phyloP scores from a whole-genome alignment of 2,329 filamentous ascomycete species.

The Alternaria sp. region DNA sequence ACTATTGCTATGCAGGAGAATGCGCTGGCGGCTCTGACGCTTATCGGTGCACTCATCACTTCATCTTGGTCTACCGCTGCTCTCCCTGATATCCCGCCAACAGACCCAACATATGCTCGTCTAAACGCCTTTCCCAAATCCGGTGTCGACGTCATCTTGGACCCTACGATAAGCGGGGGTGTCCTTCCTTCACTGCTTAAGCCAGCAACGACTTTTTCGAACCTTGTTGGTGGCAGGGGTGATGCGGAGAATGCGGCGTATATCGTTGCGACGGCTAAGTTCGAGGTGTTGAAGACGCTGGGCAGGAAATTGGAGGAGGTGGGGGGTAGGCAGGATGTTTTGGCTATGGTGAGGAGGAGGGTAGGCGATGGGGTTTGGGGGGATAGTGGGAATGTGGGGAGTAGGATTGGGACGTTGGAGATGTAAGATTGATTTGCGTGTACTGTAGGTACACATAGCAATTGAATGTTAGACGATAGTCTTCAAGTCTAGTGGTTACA shows the following conservation, averaged over 20 bases:
- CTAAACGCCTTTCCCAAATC: conserved; percentile 46
- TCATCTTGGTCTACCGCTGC: conserved; percentile 61
- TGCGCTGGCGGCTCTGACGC: conserved; percentile 62
- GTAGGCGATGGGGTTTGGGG: conserved; percentile 55
- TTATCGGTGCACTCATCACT: conserved; percentile 62
- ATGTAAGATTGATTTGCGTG: background rate
- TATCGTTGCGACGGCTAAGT: conserved; percentile 65
- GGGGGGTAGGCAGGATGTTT: conserved; percentile 49
- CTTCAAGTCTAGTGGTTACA: too few relatives aligned
- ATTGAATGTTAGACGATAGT: too few relatives aligned
- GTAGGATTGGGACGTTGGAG: conserved; percentile 57
- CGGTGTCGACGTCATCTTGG: conserved; percentile 62
- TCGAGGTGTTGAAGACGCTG: conserved; percentile 63
- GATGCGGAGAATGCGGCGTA: conserved; percentile 66
- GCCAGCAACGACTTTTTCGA: conserved; percentile 64
- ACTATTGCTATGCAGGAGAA: conserved; percentile 65
- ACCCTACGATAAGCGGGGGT: conserved; percentile 58
- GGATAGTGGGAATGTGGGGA: conserved; percentile 52
- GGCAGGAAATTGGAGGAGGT: conserved; percentile 54
- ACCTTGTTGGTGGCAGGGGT: conserved; percentile 65
- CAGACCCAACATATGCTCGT: conserved; percentile 57
- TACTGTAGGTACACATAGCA: background rate
- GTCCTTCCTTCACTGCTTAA: conserved; percentile 66
- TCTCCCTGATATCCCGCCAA: conserved; percentile 55
- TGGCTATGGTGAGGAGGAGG: conserved; percentile 53